Percentiles rank a stretch among this genome's conserved stretches.
Conservation (phyloP, 2,329 filamentous ascomycete genomes). For the Ceratocystis papillata region DNA sequence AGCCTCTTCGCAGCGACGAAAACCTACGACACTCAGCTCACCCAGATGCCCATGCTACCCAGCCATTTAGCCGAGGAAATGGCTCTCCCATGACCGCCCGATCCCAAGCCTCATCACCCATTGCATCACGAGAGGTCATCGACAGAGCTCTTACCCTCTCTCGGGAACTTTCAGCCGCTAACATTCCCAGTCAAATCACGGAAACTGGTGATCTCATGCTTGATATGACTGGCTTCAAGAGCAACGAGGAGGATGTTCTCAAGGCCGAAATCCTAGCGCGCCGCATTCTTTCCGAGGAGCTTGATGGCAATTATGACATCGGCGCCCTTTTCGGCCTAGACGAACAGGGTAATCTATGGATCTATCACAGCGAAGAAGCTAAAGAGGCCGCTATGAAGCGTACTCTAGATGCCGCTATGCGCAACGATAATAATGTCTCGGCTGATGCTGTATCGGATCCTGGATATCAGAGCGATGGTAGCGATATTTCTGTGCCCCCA, state of each 20-base stretch:
- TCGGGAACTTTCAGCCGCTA: conserved; percentile 74
- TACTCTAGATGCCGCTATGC: conserved; percentile 43
- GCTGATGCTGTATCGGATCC: conserved; percentile 85
- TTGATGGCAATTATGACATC: conserved; percentile 93
- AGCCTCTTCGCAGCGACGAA: conserved; percentile 43
- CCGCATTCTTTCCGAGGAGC: conserved; percentile 81
- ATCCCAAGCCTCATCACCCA: conserved; percentile 65
- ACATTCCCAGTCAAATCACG: conserved; percentile 87
- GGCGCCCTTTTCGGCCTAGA: conserved; percentile 91
- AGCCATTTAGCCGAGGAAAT: conserved; percentile 32
- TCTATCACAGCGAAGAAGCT: conserved; percentile 94
- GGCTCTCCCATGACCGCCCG: conserved; percentile 41
- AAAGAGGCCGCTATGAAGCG: conserved; percentile 75
- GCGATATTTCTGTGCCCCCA: conserved; percentile 36
- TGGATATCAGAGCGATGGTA: conserved; percentile 88
- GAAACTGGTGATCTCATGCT: conserved; percentile 91
- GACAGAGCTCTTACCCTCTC: conserved; percentile 75
- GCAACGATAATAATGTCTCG: conserved; percentile 41
- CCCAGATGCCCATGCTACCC: conserved; percentile 33
- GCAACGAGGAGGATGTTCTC: conserved; percentile 81
- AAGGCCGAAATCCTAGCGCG: conserved; percentile 87
- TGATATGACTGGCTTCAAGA: conserved; percentile 96
- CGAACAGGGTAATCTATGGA: conserved; percentile 95
- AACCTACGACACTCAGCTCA: conserved; percentile 42
- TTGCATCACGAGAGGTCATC: conserved; percentile 63